Conservation (phyloP, 805 yeast genomes). For the Cyberlindnera japonica region DNA sequence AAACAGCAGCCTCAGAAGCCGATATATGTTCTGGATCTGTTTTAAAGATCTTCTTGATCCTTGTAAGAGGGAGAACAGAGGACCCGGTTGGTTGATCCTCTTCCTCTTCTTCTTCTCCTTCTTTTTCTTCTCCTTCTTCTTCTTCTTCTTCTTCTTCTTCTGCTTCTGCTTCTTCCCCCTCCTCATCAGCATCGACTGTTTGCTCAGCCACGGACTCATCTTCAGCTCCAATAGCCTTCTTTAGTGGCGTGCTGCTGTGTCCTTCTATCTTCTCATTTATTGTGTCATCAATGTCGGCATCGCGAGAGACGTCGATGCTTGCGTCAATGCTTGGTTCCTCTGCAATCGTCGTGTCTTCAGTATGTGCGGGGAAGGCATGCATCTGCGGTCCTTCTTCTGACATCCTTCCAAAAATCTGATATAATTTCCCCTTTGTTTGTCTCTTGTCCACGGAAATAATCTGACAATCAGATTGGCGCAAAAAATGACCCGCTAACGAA, state of each 20-base stretch:
- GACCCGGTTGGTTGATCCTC: conserved; percentile 27
- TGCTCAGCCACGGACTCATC: conserved; percentile 3
- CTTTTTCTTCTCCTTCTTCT: too few relatives aligned
- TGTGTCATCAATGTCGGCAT: conserved; percentile 12
- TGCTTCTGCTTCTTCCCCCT: conserved; percentile 14
- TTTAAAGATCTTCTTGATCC: conserved; percentile 68
- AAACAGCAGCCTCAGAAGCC: conserved; percentile 69
- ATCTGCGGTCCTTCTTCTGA: conserved; percentile 20
- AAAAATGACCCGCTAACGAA: background rate
- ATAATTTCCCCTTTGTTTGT: too few relatives aligned
- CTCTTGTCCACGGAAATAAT: too few relatives aligned
- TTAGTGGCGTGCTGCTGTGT: conserved; percentile 10
- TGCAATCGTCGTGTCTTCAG: conserved; percentile 13
- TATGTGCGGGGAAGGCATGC: conserved; percentile 19
- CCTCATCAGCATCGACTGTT: conserved; percentile 8
- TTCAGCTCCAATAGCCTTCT: conserved; percentile 4
- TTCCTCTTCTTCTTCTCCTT: too few relatives aligned
- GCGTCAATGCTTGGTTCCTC: conserved; percentile 18
- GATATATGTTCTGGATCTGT: conserved; percentile 70
- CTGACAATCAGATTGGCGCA: too few relatives aligned
- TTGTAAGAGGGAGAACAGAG: conserved; percentile 54
- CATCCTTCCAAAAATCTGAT: conserved; percentile 1
- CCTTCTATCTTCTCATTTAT: conserved; percentile 6
- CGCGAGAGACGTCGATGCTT: conserved; percentile 10
- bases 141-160: too few relatives aligned